phyloP scores from a whole-genome alignment of 441 rosid species.

The Adansonia grandidieri region DNA sequence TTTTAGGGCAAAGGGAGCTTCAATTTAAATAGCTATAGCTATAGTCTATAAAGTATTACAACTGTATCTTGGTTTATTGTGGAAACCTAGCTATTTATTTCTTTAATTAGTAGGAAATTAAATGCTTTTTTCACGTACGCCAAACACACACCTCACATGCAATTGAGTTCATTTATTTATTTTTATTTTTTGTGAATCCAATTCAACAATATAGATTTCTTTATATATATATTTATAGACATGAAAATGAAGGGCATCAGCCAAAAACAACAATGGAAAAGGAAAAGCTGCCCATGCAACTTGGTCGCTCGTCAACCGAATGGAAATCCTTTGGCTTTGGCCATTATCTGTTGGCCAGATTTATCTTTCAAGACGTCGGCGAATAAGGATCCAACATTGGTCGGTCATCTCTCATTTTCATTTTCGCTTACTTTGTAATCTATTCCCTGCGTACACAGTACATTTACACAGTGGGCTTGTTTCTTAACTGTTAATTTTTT shows the following conservation, averaged over 20 bases:
- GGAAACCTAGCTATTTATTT: neutral
- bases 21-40: neutral
- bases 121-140: conserved; percentile 1
- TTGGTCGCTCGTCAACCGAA: neutral
- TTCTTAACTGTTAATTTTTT: neutral
- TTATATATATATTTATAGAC: neutral
- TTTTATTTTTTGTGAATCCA: neutral
- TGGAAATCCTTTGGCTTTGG: neutral
- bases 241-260: neutral
- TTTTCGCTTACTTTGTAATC: no score
- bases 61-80: neutral
- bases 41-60: neutral
- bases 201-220: neutral
- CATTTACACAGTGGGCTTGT: neutral
- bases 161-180: neutral
- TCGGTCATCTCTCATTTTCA: neutral
- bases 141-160: conserved; percentile 8
- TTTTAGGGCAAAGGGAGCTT: neutral
- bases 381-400: neutral
- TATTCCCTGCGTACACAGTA: neutral
- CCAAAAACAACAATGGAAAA: neutral
- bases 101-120: neutral
- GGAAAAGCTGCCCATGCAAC: conserved; percentile 2
- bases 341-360: neutral
- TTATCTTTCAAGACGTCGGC: conserved; percentile 12